Percentiles rank a stretch among this genome's conserved stretches.
These are phyloP conservation scores for Panaeolus papilionaceus DNA, from an alignment of 768 basidiomycete species.

Conservation along the genomic window DNA sequence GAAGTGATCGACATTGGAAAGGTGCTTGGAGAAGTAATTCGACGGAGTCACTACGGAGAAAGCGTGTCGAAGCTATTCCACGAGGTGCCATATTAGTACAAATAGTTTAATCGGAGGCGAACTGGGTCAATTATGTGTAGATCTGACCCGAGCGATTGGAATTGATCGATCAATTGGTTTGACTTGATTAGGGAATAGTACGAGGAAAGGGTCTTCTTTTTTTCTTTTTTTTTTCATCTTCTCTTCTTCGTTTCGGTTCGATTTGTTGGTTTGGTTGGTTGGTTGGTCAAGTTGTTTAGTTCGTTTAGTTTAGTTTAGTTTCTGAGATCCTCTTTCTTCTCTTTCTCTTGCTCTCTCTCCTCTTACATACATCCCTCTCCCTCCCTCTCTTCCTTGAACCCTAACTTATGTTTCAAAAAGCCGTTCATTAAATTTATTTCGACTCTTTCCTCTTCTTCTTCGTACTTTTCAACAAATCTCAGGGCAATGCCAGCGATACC, in stretches of 20 bases:
- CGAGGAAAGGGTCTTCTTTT: constrained; percentile 31
- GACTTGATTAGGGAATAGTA: constrained; percentile 24
- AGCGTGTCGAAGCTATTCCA: constrained; percentile 89
- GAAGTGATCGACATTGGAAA: constrained; percentile 95
- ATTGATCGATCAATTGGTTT: constrained; percentile 25
- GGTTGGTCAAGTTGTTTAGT: background rate
- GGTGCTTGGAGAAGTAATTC: constrained; percentile 94
- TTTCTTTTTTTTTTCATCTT: background rate
- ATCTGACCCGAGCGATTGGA: constrained; percentile 37
- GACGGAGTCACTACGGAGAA: constrained; percentile 97
- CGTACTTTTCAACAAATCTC: constrained; percentile 26
- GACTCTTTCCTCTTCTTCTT: constrained; percentile 11
- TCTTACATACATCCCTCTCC: background rate
- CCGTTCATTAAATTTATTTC: constrained; percentile 18
- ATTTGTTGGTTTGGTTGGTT: background rate
- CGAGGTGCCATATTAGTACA: constrained; percentile 81
- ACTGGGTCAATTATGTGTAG: constrained; percentile 23
- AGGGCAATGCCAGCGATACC: constrained; percentile 65
- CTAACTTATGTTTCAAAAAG: constrained; percentile 30
- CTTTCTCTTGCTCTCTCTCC: background rate
- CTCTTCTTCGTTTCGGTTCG: constrained; percentile 1
- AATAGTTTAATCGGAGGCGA: constrained; percentile 25
- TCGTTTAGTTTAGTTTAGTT: background rate
- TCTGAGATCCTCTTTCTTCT: background rate
- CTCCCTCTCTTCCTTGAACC: constrained; percentile 27